Evolutionary conservation across 2,329 filamentous ascomycete species (phyloP).

Genomic region (Cordyceps militaris): DNA sequence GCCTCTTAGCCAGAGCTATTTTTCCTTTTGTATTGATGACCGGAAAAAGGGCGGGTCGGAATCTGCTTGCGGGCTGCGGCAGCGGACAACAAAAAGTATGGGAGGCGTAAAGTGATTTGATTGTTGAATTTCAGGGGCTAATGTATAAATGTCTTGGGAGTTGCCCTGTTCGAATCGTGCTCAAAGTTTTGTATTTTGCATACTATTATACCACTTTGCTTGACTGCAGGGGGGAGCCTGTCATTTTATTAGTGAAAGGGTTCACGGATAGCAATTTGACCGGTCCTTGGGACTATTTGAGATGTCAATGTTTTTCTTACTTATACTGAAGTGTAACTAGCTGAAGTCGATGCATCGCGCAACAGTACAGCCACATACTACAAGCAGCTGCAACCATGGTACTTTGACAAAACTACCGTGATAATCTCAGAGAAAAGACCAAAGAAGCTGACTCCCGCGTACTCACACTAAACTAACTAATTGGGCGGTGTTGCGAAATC

Average conservation of each 20-base stretch:
- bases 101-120: constrained; percentile 10
- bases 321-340: no score
- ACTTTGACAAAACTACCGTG: no score
- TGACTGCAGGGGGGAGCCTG: background rate
- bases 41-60: background rate
- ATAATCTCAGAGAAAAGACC: background rate
- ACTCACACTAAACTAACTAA: background rate
- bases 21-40: constrained; percentile 3
- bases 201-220: constrained; percentile 10
- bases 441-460: background rate
- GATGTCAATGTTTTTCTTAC: no score
- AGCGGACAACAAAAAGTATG: constrained; percentile 3
- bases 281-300: background rate
- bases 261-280: background rate
- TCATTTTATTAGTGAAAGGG: background rate
- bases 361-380: no score
- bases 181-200: constrained; percentile 12
- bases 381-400: no score
- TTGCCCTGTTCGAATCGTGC: constrained; percentile 3
- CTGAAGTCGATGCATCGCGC: no score
- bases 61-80: background rate
- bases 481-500: background rate
- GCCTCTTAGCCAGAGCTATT: constrained; percentile 22
- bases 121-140: constrained; percentile 1
- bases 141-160: constrained; percentile 5